A percentile compares a stretch with the other conserved stretches of the same genome.
These are phyloP conservation scores for Porodaedalea pini DNA, from an alignment of 1,284 basidiomycete genomes.

Conservation along the genomic window DNA sequence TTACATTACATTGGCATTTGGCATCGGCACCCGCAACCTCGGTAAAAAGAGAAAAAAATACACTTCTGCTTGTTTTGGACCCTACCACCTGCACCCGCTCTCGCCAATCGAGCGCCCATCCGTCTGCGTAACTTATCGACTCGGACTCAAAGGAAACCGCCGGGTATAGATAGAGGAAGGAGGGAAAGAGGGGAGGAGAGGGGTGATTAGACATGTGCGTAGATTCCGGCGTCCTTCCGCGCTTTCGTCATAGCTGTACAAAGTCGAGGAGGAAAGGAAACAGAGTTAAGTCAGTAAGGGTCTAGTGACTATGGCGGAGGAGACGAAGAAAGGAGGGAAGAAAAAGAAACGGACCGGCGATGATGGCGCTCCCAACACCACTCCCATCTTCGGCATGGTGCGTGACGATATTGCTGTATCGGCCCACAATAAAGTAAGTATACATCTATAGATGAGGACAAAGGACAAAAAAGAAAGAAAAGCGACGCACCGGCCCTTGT, in stretches of 20 bases:
- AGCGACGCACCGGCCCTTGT: slow-evolving; percentile 76
- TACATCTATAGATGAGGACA: not conserved
- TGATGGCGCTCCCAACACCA: slow-evolving; percentile 94
- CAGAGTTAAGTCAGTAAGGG: not conserved
- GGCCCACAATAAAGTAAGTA: not conserved
- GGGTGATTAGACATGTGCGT: slow-evolving; percentile 25
- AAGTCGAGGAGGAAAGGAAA: not conserved
- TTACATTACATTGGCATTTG: no score
- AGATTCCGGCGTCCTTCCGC: slow-evolving; percentile 39
- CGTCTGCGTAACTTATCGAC: no score
- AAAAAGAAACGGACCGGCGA: slow-evolving; percentile 63
- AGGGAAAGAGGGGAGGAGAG: not conserved
- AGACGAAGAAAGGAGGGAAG: slow-evolving; percentile 1
- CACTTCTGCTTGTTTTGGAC: no score
- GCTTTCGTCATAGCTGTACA: slow-evolving; percentile 45
- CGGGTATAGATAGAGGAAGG: not conserved
- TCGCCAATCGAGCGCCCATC: no score
- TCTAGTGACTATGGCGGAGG: not conserved
- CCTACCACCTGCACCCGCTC: no score
- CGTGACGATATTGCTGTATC: slow-evolving; percentile 72
- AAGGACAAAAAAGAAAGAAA: not conserved
- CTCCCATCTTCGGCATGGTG: slow-evolving; percentile 94
- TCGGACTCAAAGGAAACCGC: no score
- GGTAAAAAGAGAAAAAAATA: no score
- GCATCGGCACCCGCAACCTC: no score